Conservation (phyloP, 2,329 filamentous ascomycete genomes). For the Fusarium sp. region DNA sequence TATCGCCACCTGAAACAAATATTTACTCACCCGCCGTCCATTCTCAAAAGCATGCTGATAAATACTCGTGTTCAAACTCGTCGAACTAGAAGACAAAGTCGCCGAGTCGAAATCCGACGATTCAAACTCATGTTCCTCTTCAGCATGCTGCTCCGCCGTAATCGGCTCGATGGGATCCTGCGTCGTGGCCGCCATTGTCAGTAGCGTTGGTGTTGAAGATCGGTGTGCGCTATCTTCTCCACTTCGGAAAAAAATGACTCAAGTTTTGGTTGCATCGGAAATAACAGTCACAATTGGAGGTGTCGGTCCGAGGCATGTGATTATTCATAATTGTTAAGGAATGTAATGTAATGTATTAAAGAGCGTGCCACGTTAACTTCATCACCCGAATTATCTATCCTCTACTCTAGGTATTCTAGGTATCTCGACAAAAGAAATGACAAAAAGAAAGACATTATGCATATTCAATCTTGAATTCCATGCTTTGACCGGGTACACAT, state of each 20-base stretch:
- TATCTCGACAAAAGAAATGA: slow-evolving; percentile 1
- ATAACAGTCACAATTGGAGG: not conserved
- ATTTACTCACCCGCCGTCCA: slow-evolving; percentile 34
- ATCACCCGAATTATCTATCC: not conserved
- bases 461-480: slow-evolving; percentile 34
- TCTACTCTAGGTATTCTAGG: not conserved
- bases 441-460: slow-evolving; percentile 5
- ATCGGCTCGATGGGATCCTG: slow-evolving; percentile 25
- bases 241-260: slow-evolving; percentile 19
- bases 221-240: not conserved
- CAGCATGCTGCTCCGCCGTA: not conserved
- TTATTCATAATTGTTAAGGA: not conserved
- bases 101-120: slow-evolving; percentile 36
- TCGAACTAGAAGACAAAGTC: slow-evolving; percentile 28
- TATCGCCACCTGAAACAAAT: fast-evolving
- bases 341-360: not conserved
- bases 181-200: slow-evolving; percentile 1
- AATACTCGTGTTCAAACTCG: slow-evolving; percentile 38
- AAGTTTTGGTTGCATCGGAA: not conserved
- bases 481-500: slow-evolving; percentile 54
- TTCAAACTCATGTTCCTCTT: slow-evolving; percentile 36
- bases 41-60: slow-evolving; percentile 42
- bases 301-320: not conserved
- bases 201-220: not conserved
- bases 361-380: not conserved